Base-by-base conservation (phyloP, 345 rosid species). In the Durio zibethinus region DNA sequence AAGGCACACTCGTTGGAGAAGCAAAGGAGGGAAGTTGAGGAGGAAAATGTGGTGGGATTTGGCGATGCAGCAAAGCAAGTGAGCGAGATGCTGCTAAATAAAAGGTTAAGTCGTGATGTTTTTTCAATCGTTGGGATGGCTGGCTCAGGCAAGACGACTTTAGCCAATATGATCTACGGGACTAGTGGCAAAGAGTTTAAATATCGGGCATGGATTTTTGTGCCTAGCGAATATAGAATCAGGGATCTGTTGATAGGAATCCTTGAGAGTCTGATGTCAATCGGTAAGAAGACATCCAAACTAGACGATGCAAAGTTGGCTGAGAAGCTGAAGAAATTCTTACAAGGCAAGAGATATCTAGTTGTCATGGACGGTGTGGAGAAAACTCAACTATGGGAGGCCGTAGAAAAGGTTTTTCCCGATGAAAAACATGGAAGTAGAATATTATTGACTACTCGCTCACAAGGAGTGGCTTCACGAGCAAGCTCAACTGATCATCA, bases 71-170 rank as follows among this genome's bases (percentile, higher is more conserved):
- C 52, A 10, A 71, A 74, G 63, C 14, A 45, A n/a, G 40, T 81
- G 36, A 66, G 80, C 15, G 77, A 60, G 16, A 79, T 76, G 87
- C 18, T 84, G 42, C 59, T 53, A 9, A 70, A 50, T 21, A 74
- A 64, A 20, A 82, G 62, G 64, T 76, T 78, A 5, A 77, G 72
- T 20, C 72, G 84, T 18, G 65, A 77, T 5, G 64, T 81, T 6
- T 42, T 81, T 74, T 79, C 87, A 33, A 69, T 84, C 35, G 75
- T 81, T 3, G 84, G 87, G 38, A 81, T 79, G 83, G 84, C 81
- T 0, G 86, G 84, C 50, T 81, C 77, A 1, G 86, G 82, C 23
- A 84, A 84, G 81, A 84, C 86, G 2, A 81, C 86, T 52, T 50
- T 84, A 35, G 84, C 80, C 63, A 76, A 75, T 12, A 76, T 29